Evolutionary conservation across 106 monocot species (phyloP).

Genomic region (Dendrobium nobile): DNA sequence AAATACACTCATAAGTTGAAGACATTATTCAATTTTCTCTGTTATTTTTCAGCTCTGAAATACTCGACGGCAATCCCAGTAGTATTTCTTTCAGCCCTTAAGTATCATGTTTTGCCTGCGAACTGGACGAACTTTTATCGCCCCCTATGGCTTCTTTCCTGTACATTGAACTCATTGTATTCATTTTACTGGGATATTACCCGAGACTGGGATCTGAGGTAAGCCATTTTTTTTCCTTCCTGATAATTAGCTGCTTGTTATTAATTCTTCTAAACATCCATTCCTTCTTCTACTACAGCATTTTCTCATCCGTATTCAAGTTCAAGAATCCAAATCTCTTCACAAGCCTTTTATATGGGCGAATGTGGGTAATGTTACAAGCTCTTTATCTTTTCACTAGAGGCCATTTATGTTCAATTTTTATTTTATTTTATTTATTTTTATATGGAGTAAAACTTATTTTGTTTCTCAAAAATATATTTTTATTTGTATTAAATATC

Average conservation of each 20-base stretch:
- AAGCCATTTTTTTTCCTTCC: neutral
- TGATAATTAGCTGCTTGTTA: neutral
- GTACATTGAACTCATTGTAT: conserved; percentile 71
- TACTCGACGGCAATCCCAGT: conserved; percentile 90
- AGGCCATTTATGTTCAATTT: neutral
- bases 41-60: conserved; percentile 44
- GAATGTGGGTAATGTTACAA: conserved; percentile 55
- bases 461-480: no score
- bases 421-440: neutral
- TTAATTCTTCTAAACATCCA: neutral
- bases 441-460: neutral
- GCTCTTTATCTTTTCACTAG: neutral
- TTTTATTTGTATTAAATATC: no score
- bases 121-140: conserved; percentile 70
- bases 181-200: conserved; percentile 92
- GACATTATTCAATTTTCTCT: neutral
- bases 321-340: conserved; percentile 61
- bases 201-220: conserved; percentile 94
- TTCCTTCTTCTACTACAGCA: conserved; percentile 31
- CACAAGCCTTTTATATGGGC: conserved; percentile 56
- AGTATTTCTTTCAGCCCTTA: conserved; percentile 82
- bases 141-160: conserved; percentile 85
- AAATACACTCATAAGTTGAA: no score
- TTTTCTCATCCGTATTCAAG: conserved; percentile 71
- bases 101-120: conserved; percentile 80